A percentile compares a stretch with the other conserved stretches of the same genome.
phyloP scores from a whole-genome alignment of 768 basidiomycete genomes.

The Boletus sp. region DNA sequence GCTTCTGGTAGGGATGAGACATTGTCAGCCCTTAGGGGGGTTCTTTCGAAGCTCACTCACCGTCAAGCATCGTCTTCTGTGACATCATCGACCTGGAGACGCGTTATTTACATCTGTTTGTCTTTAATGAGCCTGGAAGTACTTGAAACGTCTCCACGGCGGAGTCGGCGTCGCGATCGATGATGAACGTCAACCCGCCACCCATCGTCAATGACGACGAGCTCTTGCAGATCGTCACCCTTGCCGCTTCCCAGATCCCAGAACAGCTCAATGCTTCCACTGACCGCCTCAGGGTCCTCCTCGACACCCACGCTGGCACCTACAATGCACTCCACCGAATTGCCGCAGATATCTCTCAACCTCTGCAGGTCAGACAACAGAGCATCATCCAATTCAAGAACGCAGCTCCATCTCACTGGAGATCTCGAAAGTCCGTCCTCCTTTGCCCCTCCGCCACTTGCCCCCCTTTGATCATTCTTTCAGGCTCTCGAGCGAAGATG shows the following conservation, averaged over 20 bases:
- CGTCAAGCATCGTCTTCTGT: neutral
- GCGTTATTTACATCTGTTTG: constrained; percentile 44
- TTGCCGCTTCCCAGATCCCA: constrained; percentile 73
- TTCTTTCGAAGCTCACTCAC: neutral
- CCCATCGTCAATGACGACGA: constrained; percentile 56
- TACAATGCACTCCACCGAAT: constrained; percentile 72
- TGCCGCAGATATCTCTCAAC: constrained; percentile 57
- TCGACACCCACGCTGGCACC: constrained; percentile 61
- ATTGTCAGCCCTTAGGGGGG: neutral
- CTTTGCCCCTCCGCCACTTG: neutral
- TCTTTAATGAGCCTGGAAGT: constrained; percentile 5
- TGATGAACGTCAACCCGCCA: constrained; percentile 16
- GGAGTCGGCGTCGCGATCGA: constrained; percentile 17
- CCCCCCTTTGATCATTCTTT: constrained; percentile 11
- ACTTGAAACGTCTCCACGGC: neutral
- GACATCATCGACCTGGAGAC: constrained; percentile 26
- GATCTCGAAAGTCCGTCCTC: constrained; percentile 61
- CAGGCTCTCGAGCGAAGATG: constrained; percentile 68
- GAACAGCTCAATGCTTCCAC: constrained; percentile 44
- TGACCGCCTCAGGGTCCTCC: constrained; percentile 61
- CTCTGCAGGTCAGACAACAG: constrained; percentile 68
- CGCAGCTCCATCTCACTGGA: constrained; percentile 69
- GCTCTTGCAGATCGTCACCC: constrained; percentile 60
- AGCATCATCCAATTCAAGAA: constrained; percentile 92
- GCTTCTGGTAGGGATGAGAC: neutral